Evolutionary conservation across 257 asterid genomes (phyloP).

Genomic region (Agastache rugosa): DNA sequence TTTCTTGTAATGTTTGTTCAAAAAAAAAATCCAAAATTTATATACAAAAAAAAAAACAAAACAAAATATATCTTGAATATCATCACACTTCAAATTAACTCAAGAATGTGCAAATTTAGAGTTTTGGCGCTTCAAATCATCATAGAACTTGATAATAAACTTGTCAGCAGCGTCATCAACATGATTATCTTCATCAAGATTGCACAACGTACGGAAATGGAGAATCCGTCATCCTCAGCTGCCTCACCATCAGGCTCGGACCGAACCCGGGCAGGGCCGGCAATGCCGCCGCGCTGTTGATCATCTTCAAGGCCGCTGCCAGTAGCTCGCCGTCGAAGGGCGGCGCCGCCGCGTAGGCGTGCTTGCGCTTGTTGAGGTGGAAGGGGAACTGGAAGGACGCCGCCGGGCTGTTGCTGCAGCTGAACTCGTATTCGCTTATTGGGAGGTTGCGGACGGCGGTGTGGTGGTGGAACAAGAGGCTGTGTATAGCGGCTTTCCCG

Average conservation of each 20-base stretch:
- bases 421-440: slow-evolving; percentile 64
- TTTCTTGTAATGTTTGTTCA: too few species aligned
- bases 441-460: neutral
- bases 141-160: slow-evolving; percentile 62
- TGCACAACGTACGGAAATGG: slow-evolving; percentile 61
- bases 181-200: slow-evolving; percentile 42
- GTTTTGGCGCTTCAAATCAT: slow-evolving; percentile 57
- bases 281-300: slow-evolving; percentile 54
- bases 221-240: slow-evolving; percentile 73
- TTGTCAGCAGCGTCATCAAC: slow-evolving; percentile 74
- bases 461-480: slow-evolving; percentile 69
- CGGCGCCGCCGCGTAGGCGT: slow-evolving; percentile 29
- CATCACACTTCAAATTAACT: neutral
- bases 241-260: slow-evolving; percentile 72
- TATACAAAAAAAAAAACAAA: too few species aligned
- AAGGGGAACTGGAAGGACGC: slow-evolving; percentile 48
- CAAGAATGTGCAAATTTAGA: slow-evolving; percentile 30
- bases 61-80: slow-evolving; percentile 2
- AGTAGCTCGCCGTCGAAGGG: slow-evolving; percentile 39
- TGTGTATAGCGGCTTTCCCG: slow-evolving; percentile 74
- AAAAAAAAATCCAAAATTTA: too few species aligned
- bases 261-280: slow-evolving; percentile 81
- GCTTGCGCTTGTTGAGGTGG: slow-evolving; percentile 50
- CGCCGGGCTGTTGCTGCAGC: slow-evolving; percentile 82
- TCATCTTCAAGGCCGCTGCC: slow-evolving; percentile 52